These are phyloP conservation scores for Torulaspora delbrueckii DNA, from an alignment of 805 yeast species.

Conservation along the genomic window DNA sequence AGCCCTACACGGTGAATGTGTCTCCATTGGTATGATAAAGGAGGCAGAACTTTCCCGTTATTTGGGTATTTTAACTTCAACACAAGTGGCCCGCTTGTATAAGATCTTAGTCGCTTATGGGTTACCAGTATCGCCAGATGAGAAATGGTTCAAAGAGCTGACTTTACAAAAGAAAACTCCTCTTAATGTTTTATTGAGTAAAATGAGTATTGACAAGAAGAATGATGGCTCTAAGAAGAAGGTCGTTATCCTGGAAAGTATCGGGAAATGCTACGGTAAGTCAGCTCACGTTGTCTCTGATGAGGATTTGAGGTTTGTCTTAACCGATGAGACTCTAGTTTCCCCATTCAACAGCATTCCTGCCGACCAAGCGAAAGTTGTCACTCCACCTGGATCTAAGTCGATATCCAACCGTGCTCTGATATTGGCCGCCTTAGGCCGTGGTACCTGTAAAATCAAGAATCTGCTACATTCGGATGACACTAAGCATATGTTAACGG, in stretches of 20 bases:
- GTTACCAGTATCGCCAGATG: slow-evolving; percentile 74
- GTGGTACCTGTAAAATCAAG: slow-evolving; percentile 75
- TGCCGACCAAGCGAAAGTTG: slow-evolving; percentile 35
- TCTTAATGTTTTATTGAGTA: slow-evolving; percentile 65
- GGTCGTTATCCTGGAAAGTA: slow-evolving; percentile 73
- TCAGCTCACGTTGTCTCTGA: slow-evolving; percentile 82
- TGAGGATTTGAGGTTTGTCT: slow-evolving; percentile 70
- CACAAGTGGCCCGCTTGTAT: slow-evolving; percentile 84
- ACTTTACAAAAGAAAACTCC: slow-evolving; percentile 68
- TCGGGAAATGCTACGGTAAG: slow-evolving; percentile 85
- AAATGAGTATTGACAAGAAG: slow-evolving; percentile 95
- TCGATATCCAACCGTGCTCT: slow-evolving; percentile 95
- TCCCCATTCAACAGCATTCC: slow-evolving; percentile 44
- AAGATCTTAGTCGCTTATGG: slow-evolving; percentile 83
- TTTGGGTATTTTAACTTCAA: slow-evolving; percentile 81
- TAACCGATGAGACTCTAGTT: slow-evolving; percentile 77
- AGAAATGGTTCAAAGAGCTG: slow-evolving; percentile 63
- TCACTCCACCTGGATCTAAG: slow-evolving; percentile 93
- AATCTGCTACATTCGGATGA: slow-evolving; percentile 94
- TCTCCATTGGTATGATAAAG: slow-evolving; percentile 89
- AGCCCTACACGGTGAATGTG: slow-evolving; percentile 97
- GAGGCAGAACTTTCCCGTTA: slow-evolving; percentile 96
- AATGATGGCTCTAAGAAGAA: slow-evolving; percentile 90
- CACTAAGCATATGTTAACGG: slow-evolving; percentile 89
- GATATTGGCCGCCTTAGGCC: slow-evolving; percentile 85